Conservation (phyloP, 2,329 filamentous ascomycete species). For the Alternaria triticina region DNA sequence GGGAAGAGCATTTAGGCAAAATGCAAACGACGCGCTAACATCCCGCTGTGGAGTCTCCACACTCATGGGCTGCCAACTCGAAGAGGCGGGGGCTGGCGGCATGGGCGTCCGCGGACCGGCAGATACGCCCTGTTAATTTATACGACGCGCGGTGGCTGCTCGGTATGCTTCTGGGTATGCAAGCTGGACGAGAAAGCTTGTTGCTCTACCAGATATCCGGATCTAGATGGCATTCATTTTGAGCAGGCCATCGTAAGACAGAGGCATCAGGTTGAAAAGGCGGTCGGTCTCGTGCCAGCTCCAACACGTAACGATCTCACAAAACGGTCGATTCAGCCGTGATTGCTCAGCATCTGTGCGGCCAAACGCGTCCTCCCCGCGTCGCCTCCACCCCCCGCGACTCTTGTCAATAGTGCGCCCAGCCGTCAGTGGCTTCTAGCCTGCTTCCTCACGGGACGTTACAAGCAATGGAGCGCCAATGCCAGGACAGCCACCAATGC, state of each 20-base stretch:
- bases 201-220: background rate
- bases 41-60: constrained; percentile 9
- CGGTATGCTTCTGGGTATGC: background rate
- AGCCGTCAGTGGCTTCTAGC: constrained; percentile 2
- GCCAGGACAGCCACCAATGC: background rate
- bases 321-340: background rate
- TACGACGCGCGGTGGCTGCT: background rate
- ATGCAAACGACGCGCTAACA: background rate
- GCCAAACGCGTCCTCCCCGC: background rate
- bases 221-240: background rate
- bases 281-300: background rate
- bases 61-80: background rate
- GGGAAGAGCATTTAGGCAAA: constrained; percentile 4
- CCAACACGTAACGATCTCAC: background rate
- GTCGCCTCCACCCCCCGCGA: background rate
- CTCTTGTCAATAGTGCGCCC: background rate
- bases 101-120: constrained; percentile 1
- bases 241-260: background rate
- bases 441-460: background rate
- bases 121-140: background rate
- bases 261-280: background rate
- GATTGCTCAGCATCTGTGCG: background rate
- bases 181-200: background rate
- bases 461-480: background rate
- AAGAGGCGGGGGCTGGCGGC: background rate